A percentile compares a stretch with the other conserved stretches of the same genome.
phyloP scores from a whole-genome alignment of 345 rosid genomes.

The Geranium brycei region DNA sequence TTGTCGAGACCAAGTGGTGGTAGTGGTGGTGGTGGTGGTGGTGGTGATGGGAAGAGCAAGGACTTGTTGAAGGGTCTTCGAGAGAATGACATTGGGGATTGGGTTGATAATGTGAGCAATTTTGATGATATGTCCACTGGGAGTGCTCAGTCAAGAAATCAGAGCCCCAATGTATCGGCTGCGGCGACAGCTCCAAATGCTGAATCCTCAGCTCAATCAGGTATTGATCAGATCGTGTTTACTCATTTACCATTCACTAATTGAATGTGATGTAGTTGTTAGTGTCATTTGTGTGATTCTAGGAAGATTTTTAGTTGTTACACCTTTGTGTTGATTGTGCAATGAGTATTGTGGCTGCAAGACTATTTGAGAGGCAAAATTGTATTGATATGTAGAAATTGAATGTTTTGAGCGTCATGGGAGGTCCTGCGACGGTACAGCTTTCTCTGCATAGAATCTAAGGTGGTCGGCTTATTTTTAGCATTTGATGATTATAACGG shows the following conservation, averaged over 20 bases:
- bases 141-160: slow-evolving; percentile 38
- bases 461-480: too few relatives aligned
- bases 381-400: neutral
- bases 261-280: neutral
- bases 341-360: neutral
- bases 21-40: too few relatives aligned
- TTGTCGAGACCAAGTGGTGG: slow-evolving; percentile 47
- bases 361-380: neutral
- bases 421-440: too few relatives aligned
- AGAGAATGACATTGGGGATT: slow-evolving; percentile 15
- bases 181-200: slow-evolving; percentile 45
- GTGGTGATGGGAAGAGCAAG: slow-evolving; percentile 35
- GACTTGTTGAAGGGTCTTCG: slow-evolving; percentile 24
- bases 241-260: too few relatives aligned
- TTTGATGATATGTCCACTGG: slow-evolving; percentile 35
- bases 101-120: slow-evolving; percentile 28
- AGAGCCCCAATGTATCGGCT: slow-evolving; percentile 45
- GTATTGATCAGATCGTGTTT: slow-evolving; percentile 1
- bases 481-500: too few relatives aligned
- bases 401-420: too few relatives aligned
- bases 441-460: too few relatives aligned
- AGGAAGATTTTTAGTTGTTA: neutral
- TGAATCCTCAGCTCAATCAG: slow-evolving; percentile 58
- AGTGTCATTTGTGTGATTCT: neutral
- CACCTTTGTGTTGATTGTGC: neutral